phyloP scores from a whole-genome alignment of 805 yeast genomes.

The Metschnikowia hibisci region DNA sequence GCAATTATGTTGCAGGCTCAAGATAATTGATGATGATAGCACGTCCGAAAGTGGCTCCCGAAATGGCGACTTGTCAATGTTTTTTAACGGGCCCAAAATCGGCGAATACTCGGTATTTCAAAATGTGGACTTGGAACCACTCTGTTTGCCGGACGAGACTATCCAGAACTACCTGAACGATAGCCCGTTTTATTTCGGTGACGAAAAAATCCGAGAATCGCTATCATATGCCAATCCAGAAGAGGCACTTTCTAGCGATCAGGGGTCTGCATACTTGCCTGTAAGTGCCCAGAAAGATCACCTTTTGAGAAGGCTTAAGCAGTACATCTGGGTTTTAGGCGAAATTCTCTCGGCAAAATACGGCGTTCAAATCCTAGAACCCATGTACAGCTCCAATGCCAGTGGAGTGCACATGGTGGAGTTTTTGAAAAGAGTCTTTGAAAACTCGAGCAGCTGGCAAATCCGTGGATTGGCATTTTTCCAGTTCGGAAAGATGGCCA shows the following conservation, averaged over 20 bases:
- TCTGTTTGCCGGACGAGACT: background rate
- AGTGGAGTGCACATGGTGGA: constrained; percentile 33
- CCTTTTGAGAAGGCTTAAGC: constrained; percentile 47
- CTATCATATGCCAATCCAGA: background rate
- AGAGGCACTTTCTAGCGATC: background rate
- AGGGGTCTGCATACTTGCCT: constrained; percentile 13
- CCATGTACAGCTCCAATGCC: constrained; percentile 23
- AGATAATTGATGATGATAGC: constrained; percentile 8
- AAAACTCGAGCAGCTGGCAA: constrained; percentile 44
- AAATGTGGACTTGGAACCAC: background rate
- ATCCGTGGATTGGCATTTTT: constrained; percentile 75
- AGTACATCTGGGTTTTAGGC: constrained; percentile 84
- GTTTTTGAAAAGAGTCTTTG: constrained; percentile 42
- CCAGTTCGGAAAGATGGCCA: constrained; percentile 69
- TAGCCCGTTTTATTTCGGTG: constrained; percentile 2
- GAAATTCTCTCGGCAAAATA: constrained; percentile 67
- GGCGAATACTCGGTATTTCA: background rate
- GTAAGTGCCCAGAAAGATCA: constrained; percentile 13
- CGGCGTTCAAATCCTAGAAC: constrained; percentile 53
- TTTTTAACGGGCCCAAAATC: too few relatives aligned
- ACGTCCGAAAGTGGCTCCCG: background rate
- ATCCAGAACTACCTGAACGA: constrained; percentile 3
- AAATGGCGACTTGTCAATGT: too few relatives aligned
- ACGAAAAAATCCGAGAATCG: constrained; percentile 2
- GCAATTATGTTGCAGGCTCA: constrained; percentile 9